Evolutionary conservation across 2,329 filamentous ascomycete genomes (phyloP), one percentile per base, ranked within the genome.

Genomic region (Pochonia chlamydosporia): DNA sequence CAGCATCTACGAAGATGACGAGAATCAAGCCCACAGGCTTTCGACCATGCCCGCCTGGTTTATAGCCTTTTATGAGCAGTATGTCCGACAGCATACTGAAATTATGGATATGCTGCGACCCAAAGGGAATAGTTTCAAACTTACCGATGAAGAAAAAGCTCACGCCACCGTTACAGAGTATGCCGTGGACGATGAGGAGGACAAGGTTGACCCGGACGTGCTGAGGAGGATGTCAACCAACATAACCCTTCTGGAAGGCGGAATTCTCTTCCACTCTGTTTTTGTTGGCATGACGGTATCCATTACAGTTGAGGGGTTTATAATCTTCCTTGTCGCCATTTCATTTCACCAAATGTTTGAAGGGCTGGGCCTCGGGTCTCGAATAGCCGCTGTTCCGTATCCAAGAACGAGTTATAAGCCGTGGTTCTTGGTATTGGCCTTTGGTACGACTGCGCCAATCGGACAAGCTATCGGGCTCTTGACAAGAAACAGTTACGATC

Each of bases 191-290:
- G 73, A 76, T 42, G 66, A 68, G 35, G 71, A 76, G 46, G 63
- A 71, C 49, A 52, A 59, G 0, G 68, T 76, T 13, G 70, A 75
- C 52, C 69, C 71, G 5, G 49, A 62, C 8, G 65, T 73, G 6
- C 74, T 78, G 63, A 76, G 79, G 58, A 85, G 81, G 56, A 78
- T 83, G 62, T 76, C 85, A 3, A 72, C 88, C 56, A 86, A 90
- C 64, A 88, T 87, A 54, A 78, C 86, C 4, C 74, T 90, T 3
- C 75, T 90, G 5, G 86, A 90, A 63, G 83, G 85, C 48, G 86
- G 86, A 51, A 90, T 90, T 53, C 72, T 90, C 10, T 90, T 90
- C 62, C 86, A 90, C 66, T 87, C 82, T 51, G 77, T 90, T 49
- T 88, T 88, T 61, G 84, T 88, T 48, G 84, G 84, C 49, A 85